Percentiles rank a stretch among this genome's conserved stretches.
phyloP scores from a whole-genome alignment of 192 early-diverging fungal genomes.

The Coemansia sp. region DNA sequence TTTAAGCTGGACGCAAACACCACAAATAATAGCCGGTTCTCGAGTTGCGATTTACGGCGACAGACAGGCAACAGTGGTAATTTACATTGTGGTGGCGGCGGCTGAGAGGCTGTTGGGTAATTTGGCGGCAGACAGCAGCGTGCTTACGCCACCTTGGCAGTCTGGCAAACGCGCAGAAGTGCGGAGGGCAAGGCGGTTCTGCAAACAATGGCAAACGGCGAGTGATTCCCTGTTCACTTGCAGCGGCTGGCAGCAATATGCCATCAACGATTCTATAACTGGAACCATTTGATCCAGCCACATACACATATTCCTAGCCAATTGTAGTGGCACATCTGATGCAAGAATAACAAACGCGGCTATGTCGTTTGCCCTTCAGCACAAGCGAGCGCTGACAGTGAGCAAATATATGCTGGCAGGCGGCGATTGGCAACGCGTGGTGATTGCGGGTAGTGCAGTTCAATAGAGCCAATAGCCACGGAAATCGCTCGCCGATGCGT shows the following conservation, averaged over 20 bases:
- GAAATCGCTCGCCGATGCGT: not conserved
- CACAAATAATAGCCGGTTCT: not conserved
- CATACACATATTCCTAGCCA: not conserved
- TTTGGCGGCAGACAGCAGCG: not conserved
- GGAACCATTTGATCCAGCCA: not conserved
- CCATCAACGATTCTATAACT: not conserved
- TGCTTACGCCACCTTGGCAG: not conserved
- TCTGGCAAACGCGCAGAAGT: not conserved
- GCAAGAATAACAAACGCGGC: not conserved
- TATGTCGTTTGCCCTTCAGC: not conserved
- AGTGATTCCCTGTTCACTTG: not conserved
- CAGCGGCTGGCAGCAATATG: not conserved
- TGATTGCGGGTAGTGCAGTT: not conserved
- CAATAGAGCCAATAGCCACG: not conserved
- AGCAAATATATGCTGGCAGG: not conserved
- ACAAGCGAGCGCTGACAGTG: not conserved
- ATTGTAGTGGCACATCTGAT: not conserved
- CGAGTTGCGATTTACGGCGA: not conserved
- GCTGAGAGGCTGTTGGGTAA: not conserved
- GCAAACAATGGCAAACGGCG: not conserved
- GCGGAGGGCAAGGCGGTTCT: not conserved
- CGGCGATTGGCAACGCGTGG: conserved; percentile 5
- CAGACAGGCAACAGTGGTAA: not conserved
- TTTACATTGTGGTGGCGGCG: not conserved
- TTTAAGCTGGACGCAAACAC: not conserved